Evolutionary conservation across 2,329 filamentous ascomycete genomes (phyloP).

Genomic region (Myriosclerotinia duriaeana): DNA sequence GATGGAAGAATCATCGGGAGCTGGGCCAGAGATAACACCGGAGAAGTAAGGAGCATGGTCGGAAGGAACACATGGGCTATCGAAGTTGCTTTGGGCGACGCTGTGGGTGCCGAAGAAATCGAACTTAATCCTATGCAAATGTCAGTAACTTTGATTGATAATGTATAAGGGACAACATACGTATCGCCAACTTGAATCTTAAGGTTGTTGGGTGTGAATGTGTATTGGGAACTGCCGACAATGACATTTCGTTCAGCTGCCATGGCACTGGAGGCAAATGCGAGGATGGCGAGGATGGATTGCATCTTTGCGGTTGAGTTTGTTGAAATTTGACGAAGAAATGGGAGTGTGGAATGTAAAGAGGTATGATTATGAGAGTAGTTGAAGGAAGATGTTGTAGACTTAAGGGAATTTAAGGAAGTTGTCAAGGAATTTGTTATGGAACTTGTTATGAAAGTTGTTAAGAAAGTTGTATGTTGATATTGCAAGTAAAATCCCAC

Average conservation of each 20-base stretch:
- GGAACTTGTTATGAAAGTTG: not conserved
- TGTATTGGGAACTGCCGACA: conserved; percentile 56
- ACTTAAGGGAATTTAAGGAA: no score
- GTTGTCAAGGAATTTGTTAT: not conserved
- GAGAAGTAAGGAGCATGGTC: conserved; percentile 57
- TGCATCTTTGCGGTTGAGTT: conserved; percentile 5
- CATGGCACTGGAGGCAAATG: not conserved
- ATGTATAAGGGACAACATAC: conserved; percentile 50
- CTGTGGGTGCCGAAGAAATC: conserved; percentile 64
- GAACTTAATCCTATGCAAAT: not conserved
- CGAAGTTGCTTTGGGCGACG: conserved; percentile 75
- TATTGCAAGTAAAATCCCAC: not conserved
- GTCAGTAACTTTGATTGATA: conserved; percentile 57
- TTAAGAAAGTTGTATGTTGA: not conserved
- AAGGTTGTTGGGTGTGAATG: conserved; percentile 66
- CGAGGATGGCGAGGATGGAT: conserved; percentile 4
- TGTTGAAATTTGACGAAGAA: not conserved
- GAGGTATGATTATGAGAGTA: not conserved
- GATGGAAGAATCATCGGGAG: not conserved
- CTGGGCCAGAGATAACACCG: conserved; percentile 57
- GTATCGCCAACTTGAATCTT: conserved; percentile 56
- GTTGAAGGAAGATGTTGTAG: not conserved
- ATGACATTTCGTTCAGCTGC: conserved; percentile 57
- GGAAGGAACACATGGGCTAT: conserved; percentile 66
- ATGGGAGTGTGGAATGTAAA: not conserved